Conservation (phyloP, 1,284 basidiomycete genomes). For the Ceratobasidium sp. region DNA sequence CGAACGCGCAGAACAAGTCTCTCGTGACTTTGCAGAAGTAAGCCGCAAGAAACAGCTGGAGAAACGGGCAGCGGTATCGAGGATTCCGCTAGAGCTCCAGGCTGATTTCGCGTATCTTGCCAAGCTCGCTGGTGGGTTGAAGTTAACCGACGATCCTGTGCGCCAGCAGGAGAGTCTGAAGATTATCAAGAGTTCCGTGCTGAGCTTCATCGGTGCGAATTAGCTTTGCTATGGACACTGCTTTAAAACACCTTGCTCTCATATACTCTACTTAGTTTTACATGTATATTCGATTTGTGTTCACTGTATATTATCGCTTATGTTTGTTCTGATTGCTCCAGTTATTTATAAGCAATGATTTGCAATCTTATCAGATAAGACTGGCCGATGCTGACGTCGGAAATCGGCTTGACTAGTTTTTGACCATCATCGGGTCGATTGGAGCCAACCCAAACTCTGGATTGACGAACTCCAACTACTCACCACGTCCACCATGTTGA, state of each 20-base stretch:
- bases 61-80: slow-evolving; percentile 63
- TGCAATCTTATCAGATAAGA: slow-evolving; percentile 39
- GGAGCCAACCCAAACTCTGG: slow-evolving; percentile 28
- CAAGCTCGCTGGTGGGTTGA: slow-evolving; percentile 49
- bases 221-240: background rate
- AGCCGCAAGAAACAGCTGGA: slow-evolving; percentile 82
- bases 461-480: background rate
- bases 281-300: slow-evolving; percentile 20
- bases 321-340: background rate
- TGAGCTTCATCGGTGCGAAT: slow-evolving; percentile 11
- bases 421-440: slow-evolving; percentile 33
- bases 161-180: slow-evolving; percentile 64
- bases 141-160: slow-evolving; percentile 64
- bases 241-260: background rate
- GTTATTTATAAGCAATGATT: slow-evolving; percentile 4
- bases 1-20: slow-evolving; percentile 85
- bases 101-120: slow-evolving; percentile 87
- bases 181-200: slow-evolving; percentile 64
- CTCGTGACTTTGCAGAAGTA: slow-evolving; percentile 85
- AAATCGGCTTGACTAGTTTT: slow-evolving; percentile 34
- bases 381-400: slow-evolving; percentile 32
- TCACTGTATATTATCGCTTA: background rate
- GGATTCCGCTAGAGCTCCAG: slow-evolving; percentile 79
- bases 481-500: background rate
- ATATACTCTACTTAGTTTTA: slow-evolving; percentile 19